Conservation (phyloP, 2,329 filamentous ascomycete species). For the Coniochaeta sp. region DNA sequence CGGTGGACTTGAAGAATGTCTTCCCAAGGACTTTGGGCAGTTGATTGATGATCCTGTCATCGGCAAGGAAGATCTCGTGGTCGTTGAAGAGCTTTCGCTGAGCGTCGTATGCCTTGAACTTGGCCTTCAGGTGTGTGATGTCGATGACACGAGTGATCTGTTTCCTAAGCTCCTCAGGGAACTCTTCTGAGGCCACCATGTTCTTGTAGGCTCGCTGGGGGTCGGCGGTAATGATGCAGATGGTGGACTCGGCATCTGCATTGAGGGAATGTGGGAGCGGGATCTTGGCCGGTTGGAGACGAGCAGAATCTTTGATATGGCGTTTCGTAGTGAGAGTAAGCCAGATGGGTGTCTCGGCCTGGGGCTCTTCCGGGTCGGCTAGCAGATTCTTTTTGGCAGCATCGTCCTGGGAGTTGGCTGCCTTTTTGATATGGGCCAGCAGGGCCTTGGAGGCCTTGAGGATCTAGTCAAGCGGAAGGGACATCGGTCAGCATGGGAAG, state of each 20-base stretch:
- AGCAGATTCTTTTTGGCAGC: constrained; percentile 50
- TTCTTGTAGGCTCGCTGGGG: constrained; percentile 87
- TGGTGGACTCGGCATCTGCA: constrained; percentile 54
- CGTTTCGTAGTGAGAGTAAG: constrained; percentile 58
- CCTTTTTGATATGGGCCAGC: constrained; percentile 52
- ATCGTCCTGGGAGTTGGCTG: constrained; percentile 37
- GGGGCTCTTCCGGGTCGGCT: constrained; percentile 27
- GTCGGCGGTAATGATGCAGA: constrained; percentile 69
- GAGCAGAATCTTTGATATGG: constrained; percentile 63
- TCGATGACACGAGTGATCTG: constrained; percentile 73
- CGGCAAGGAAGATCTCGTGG: constrained; percentile 90
- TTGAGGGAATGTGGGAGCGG: constrained; percentile 69
- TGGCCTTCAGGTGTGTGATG: constrained; percentile 68
- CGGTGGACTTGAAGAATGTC: constrained; percentile 78
- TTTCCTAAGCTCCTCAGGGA: constrained; percentile 58
- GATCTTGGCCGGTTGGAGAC: constrained; percentile 80
- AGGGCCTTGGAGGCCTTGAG: constrained; percentile 58
- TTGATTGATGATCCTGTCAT: constrained; percentile 71
- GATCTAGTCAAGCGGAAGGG: constrained; percentile 28
- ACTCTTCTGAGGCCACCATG: constrained; percentile 65
- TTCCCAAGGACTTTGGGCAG: constrained; percentile 79
- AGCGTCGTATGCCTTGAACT: constrained; percentile 84
- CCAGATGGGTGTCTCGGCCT: constrained; percentile 49
- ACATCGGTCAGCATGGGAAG: not conserved
- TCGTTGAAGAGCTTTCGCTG: constrained; percentile 75